A percentile compares a stretch with the other conserved stretches of the same genome.
Evolutionary conservation across 2,329 filamentous ascomycete genomes (phyloP).

Genomic region (Xylaria sp.): DNA sequence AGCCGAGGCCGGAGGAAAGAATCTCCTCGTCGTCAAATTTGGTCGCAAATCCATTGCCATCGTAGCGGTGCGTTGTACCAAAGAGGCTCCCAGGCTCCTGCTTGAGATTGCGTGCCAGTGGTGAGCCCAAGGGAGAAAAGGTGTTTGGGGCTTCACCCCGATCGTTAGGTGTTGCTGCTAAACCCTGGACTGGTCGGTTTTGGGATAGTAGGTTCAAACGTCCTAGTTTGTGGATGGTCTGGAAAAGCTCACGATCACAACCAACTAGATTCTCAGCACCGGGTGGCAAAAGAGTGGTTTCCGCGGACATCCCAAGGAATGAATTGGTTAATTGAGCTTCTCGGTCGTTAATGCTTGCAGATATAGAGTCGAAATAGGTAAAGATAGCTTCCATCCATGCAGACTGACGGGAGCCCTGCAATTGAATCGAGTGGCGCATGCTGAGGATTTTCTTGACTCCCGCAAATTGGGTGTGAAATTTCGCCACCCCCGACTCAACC

Average conservation of each 20-base stretch:
- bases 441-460: constrained; percentile 91
- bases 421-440: constrained; percentile 70
- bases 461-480: constrained; percentile 92
- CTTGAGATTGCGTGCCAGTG: constrained; percentile 58
- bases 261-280: constrained; percentile 87
- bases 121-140: constrained; percentile 56
- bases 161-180: constrained; percentile 44
- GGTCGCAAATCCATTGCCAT: constrained; percentile 73
- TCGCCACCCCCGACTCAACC: constrained; percentile 91
- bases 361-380: constrained; percentile 94
- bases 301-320: constrained; percentile 67
- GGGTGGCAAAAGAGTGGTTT: constrained; percentile 63
- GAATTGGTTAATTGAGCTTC: constrained; percentile 81
- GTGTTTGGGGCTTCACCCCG: constrained; percentile 45
- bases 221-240: constrained; percentile 83
- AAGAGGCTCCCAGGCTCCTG: constrained; percentile 60
- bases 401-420: constrained; percentile 72
- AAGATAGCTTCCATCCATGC: constrained; percentile 94
- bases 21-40: constrained; percentile 67
- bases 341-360: constrained; percentile 89
- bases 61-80: constrained; percentile 68
- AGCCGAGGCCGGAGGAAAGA: constrained; percentile 55
- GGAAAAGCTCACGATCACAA: constrained; percentile 88
- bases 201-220: constrained; percentile 87
- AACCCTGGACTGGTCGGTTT: constrained; percentile 64